phyloP scores from a whole-genome alignment of 2,329 filamentous ascomycete genomes.

The Gliomastix tumulicola region DNA sequence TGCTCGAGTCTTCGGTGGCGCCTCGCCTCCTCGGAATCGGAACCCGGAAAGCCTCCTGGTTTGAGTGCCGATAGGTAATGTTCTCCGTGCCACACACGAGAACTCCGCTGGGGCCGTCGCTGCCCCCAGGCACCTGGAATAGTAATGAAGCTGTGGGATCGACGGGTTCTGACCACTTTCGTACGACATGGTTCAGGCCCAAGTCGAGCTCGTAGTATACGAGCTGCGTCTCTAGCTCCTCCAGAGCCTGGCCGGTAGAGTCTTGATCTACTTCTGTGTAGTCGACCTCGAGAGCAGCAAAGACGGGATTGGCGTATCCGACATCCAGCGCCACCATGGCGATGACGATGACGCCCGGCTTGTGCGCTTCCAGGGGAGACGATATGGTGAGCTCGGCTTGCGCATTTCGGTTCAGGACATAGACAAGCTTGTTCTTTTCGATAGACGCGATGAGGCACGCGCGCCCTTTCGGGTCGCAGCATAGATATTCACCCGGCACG shows the following conservation, averaged over 20 bases:
- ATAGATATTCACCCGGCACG: constrained; percentile 91
- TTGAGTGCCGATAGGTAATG: constrained; percentile 95
- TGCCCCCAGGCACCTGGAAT: constrained; percentile 92
- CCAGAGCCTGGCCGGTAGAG: constrained; percentile 72
- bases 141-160: constrained; percentile 83
- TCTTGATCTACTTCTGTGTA: constrained; percentile 91
- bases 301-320: constrained; percentile 94
- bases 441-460: constrained; percentile 90
- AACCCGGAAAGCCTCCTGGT: constrained; percentile 82
- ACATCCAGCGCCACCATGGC: constrained; percentile 85
- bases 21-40: constrained; percentile 83
- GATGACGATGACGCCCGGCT: constrained; percentile 83
- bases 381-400: constrained; percentile 95
- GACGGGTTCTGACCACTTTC: constrained; percentile 92
- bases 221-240: constrained; percentile 79
- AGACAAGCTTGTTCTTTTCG: constrained; percentile 99
- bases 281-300: constrained; percentile 89
- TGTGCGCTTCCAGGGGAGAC: constrained; percentile 93
- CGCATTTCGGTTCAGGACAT: constrained; percentile 91
- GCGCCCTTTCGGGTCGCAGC: constrained; percentile 90
- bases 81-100: constrained; percentile 91
- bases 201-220: constrained; percentile 98
- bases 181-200: constrained; percentile 92
- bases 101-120: constrained; percentile 89
- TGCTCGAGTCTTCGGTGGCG: constrained; percentile 82